These are phyloP conservation scores for Rubus parviflorus DNA, from an alignment of 306 rosid species.

Conservation along the genomic window DNA sequence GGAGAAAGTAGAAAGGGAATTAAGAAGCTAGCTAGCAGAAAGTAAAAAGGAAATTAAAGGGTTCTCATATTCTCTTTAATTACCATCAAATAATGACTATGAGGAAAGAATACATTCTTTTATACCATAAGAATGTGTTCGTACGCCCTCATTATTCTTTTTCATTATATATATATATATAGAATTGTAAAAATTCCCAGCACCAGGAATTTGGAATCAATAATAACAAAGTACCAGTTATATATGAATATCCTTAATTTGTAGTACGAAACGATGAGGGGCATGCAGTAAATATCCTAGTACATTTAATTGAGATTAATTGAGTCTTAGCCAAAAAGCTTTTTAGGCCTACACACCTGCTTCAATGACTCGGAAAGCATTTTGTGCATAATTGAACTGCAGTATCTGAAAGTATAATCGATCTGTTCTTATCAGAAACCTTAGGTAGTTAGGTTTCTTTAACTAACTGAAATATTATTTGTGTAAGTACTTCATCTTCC, in stretches of 20 bases:
- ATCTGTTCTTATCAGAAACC: background rate
- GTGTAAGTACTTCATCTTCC: background rate
- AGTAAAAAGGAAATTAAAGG: background rate
- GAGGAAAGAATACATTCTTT: background rate
- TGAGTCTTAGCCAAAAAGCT: background rate
- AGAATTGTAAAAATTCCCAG: background rate
- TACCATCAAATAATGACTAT: background rate
- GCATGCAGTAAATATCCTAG: too few species aligned
- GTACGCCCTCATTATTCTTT: too few species aligned
- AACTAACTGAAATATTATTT: background rate
- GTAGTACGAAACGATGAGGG: background rate
- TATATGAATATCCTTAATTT: background rate
- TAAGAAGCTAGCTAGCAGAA: background rate
- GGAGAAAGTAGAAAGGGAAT: background rate
- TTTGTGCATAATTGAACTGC: background rate
- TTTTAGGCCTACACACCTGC: background rate
- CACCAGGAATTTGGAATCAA: background rate
- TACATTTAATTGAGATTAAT: background rate
- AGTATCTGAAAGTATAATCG: too few species aligned
- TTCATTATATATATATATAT: background rate
- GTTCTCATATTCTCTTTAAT: background rate
- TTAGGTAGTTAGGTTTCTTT: background rate
- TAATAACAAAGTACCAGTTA: background rate
- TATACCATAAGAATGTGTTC: background rate
- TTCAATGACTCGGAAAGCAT: background rate